Base-by-base conservation (phyloP, 495 filamentous ascomycete genomes). In the Ascodesmis nigricans region DNA sequence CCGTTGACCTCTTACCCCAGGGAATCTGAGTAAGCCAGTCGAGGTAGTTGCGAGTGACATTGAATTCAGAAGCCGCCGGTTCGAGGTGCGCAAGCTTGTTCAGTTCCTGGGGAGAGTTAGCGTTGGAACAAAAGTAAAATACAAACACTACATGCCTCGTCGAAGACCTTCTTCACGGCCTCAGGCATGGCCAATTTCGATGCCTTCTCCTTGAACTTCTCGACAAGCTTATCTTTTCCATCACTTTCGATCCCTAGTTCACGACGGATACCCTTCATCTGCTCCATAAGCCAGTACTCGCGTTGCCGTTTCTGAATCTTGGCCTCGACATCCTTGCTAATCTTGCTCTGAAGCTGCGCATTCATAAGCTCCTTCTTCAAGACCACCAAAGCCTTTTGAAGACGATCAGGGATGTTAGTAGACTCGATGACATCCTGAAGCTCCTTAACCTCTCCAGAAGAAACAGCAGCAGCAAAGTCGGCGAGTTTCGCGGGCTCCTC, bases 221-320 rank as follows among this genome's bases (percentile, higher is more conserved):
- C 90, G 1, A 95, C 77, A 17, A 99, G 65, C 56, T 92, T 93
- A 39, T 99, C 87, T 54, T 92, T 99, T 21, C 90, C 87, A 47
- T 99, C 87, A 2, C 78, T 87, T 55, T 95, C 90, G 36, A 93
- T 80, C 9, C 90, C 90, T 14, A 99, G 65, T 53, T 99, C 90
- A 35, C 84, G 65, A 40, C 77, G 73, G 48, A 99, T 95, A n/a
- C 81, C 90, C 58, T 93, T 95, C 83, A 95, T 90, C 49, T 99
- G 90, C 54, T 99, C 87, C 79, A 87, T 84, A 13, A 99, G 60
- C 79, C 80, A 99, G 59, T 99, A 99, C 49, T 99, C 90, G 19
- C 87, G 73, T 51, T 99, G 87, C 7, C 87, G 74, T 58, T 95
- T 93, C 46, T 90, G 83, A 38, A 99, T 99, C 58, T 91, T 92